These are phyloP conservation scores for Phytophthora syringae DNA, from an alignment of 352 stramenopile genomes.

Conservation along the genomic window DNA sequence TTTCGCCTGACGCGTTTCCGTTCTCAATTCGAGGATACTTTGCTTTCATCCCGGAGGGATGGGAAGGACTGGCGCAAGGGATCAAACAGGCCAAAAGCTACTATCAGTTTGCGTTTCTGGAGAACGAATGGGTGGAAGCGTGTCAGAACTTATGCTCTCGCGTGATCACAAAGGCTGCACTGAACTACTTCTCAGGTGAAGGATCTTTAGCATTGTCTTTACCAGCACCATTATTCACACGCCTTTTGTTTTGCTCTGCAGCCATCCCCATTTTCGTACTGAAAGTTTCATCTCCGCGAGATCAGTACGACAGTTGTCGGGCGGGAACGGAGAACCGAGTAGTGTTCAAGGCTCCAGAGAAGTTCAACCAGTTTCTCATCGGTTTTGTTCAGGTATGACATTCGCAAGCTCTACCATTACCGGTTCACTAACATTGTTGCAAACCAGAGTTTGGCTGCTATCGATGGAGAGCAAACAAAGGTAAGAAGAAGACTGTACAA, in stretches of 20 bases:
- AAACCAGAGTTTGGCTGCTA: conserved; percentile 15
- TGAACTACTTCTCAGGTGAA: conserved; percentile 42
- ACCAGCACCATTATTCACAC: background rate
- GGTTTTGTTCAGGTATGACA: conserved; percentile 55
- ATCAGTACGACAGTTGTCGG: conserved; percentile 45
- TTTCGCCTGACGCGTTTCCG: conserved; percentile 13
- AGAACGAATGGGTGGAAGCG: conserved; percentile 65
- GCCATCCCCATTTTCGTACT: conserved; percentile 81
- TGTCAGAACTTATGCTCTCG: conserved; percentile 60
- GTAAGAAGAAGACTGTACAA: conserved; percentile 4
- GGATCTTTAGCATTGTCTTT: background rate
- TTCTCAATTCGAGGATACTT: conserved; percentile 65
- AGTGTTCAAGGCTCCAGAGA: conserved; percentile 48
- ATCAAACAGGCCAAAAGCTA: conserved; percentile 70
- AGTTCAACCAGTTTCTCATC: conserved; percentile 42
- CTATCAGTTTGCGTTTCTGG: conserved; percentile 79
- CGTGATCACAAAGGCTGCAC: conserved; percentile 45
- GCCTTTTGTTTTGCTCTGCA: conserved; percentile 16
- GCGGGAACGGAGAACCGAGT: conserved; percentile 31
- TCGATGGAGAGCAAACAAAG: conserved; percentile 14
- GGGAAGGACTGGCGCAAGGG: conserved; percentile 35
- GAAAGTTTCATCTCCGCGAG: conserved; percentile 47
- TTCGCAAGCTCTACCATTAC: background rate
- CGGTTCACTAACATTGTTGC: background rate
- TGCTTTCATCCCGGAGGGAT: conserved; percentile 49